Conservation (phyloP, 768 basidiomycete genomes). For the Xanthoconium purpureum region DNA sequence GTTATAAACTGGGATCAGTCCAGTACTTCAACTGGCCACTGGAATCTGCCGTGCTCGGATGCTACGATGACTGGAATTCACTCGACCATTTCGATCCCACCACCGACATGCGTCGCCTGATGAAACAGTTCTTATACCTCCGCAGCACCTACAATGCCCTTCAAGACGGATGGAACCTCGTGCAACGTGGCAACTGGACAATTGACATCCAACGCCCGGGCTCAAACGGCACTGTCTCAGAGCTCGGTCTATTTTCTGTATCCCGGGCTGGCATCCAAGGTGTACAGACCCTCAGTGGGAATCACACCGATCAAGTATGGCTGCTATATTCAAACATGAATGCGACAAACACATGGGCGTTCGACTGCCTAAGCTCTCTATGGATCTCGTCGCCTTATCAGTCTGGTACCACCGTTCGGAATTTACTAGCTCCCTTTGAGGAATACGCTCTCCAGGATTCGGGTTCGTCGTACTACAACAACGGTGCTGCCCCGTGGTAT, state of each 20-base stretch:
- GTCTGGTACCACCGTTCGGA: constrained; percentile 59
- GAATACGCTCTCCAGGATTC: constrained; percentile 68
- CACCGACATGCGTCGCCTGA: constrained; percentile 67
- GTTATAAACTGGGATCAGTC: constrained; percentile 83
- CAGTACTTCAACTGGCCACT: constrained; percentile 95
- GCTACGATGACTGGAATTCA: constrained; percentile 87
- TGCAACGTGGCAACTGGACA: constrained; percentile 85
- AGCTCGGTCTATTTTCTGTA: constrained; percentile 86
- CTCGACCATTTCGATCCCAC: constrained; percentile 96
- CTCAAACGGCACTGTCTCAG: constrained; percentile 75
- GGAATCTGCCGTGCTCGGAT: constrained; percentile 74
- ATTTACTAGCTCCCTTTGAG: constrained; percentile 84
- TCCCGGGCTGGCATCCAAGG: constrained; percentile 59
- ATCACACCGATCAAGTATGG: constrained; percentile 70
- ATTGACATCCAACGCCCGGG: constrained; percentile 74
- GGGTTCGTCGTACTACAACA: constrained; percentile 55
- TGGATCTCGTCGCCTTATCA: constrained; percentile 84
- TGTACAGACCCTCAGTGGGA: constrained; percentile 63
- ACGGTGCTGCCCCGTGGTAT: constrained; percentile 58
- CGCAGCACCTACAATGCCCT: constrained; percentile 67
- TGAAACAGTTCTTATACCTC: constrained; percentile 69
- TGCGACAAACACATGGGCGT: constrained; percentile 57
- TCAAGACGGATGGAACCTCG: constrained; percentile 86
- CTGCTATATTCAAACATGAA: constrained; percentile 87
- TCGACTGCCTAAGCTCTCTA: constrained; percentile 49